Evolutionary conservation across 164 flowering plant species (phyloP).

Genomic region (Berberis vulgaris): DNA sequence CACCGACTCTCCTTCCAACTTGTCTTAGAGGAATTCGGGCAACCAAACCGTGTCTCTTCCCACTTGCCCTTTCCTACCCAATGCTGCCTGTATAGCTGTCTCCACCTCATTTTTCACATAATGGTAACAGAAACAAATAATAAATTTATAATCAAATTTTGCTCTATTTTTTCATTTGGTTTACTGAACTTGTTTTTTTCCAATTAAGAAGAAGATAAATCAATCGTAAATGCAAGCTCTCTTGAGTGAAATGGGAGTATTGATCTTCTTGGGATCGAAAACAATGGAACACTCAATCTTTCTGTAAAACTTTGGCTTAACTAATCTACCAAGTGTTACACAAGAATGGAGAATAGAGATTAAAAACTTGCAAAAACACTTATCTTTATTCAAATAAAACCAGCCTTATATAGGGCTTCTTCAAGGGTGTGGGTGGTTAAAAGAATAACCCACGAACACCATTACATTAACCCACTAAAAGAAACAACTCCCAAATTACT

Average conservation of each 20-base stretch:
- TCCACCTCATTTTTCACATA: conserved; percentile 3
- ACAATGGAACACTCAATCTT: conserved; percentile 37
- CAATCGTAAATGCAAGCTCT: conserved; percentile 46
- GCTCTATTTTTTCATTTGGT: too few species aligned
- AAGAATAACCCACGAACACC: too few species aligned
- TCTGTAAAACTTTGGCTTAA: conserved; percentile 70
- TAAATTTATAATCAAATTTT: not conserved
- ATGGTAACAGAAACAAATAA: not conserved
- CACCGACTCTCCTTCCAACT: conserved; percentile 2
- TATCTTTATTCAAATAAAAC: too few species aligned
- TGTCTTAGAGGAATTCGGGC: conserved; percentile 8
- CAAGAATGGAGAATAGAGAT: too few species aligned
- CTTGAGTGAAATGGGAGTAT: conserved; percentile 40
- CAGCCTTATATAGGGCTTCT: too few species aligned
- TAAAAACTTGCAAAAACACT: too few species aligned
- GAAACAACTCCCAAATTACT: too few species aligned
- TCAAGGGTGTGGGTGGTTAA: too few species aligned
- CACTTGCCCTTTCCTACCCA: conserved; percentile 8
- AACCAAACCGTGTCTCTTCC: not conserved
- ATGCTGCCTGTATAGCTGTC: conserved; percentile 17
- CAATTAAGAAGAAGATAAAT: too few species aligned
- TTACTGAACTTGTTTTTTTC: too few species aligned
- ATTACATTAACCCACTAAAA: too few species aligned
- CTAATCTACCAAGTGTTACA: conserved; percentile 76
- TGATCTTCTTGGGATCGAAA: conserved; percentile 43